A percentile compares a stretch with the other conserved stretches of the same genome.
These are phyloP conservation scores for Hibiscus syriacus DNA, from an alignment of 345 rosid genomes.

Conservation along the genomic window DNA sequence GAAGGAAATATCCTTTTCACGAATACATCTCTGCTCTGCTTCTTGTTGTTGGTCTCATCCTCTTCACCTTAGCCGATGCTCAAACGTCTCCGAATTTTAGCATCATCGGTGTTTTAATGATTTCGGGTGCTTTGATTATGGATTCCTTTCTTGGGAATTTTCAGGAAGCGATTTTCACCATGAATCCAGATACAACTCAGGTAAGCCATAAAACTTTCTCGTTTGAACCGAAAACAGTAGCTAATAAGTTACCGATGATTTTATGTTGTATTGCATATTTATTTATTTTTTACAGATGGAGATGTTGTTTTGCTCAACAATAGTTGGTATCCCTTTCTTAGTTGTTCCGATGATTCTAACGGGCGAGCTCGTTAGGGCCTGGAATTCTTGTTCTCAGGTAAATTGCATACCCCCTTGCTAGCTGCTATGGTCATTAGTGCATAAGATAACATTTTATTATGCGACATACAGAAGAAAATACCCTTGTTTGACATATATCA, in stretches of 20 bases:
- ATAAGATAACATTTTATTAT: background rate
- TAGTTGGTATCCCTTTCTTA: conserved; percentile 85
- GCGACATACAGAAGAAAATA: background rate
- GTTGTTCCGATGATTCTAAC: conserved; percentile 93
- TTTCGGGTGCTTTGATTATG: conserved; percentile 73
- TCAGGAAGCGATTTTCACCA: conserved; percentile 84
- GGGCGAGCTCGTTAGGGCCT: conserved; percentile 85
- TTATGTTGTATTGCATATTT: background rate
- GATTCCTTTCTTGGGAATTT: conserved; percentile 85
- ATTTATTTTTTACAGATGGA: conserved; percentile 50
- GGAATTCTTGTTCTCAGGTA: conserved; percentile 93
- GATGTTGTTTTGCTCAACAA: conserved; percentile 81
- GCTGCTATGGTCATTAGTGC: background rate
- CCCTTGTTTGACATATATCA: background rate
- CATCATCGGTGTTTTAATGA: conserved; percentile 73
- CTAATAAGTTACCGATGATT: background rate
- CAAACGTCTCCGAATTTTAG: conserved; percentile 88
- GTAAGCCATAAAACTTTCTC: conserved; percentile 20
- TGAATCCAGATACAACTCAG: conserved; percentile 85
- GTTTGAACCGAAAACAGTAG: background rate
- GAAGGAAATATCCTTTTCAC: conserved; percentile 80
- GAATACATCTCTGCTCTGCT: conserved; percentile 82
- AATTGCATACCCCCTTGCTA: background rate
- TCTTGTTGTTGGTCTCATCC: conserved; percentile 73
- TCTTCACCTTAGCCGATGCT: conserved; percentile 93